These are phyloP conservation scores for Fusarium torulosum DNA, from an alignment of 2,329 filamentous ascomycete species.

Conservation along the genomic window DNA sequence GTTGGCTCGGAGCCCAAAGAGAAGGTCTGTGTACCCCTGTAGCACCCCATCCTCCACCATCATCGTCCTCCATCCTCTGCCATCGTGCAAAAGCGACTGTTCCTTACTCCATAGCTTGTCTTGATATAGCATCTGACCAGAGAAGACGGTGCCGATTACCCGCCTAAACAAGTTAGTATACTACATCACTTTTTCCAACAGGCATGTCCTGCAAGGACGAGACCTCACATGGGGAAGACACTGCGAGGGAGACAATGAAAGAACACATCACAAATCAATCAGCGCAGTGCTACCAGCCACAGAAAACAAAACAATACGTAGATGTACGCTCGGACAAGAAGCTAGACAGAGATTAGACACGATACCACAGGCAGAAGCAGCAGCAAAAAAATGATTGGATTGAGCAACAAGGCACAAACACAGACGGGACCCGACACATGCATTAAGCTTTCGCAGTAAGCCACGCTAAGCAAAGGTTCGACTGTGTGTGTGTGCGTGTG, in stretches of 20 bases:
- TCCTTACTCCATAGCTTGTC: background rate
- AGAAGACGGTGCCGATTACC: background rate
- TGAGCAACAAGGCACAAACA: background rate
- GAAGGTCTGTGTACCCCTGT: background rate
- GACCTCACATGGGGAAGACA: background rate
- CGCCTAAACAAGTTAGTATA: background rate
- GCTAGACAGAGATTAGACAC: conserved; percentile 3
- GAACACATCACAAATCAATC: too few species aligned
- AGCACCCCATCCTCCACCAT: background rate
- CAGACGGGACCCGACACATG: background rate
- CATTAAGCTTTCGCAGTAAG: background rate
- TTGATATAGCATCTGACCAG: background rate
- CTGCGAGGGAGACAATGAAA: background rate
- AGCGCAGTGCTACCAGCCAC: background rate
- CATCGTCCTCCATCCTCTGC: background rate
- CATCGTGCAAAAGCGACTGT: background rate
- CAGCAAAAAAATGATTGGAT: background rate
- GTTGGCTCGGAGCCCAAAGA: background rate
- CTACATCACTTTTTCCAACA: background rate
- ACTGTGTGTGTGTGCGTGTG: too few species aligned
- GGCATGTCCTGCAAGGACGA: conserved; percentile 6
- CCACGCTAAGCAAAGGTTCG: background rate
- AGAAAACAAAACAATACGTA: conserved; percentile 1
- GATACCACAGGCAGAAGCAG: background rate
- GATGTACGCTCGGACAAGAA: conserved; percentile 14